phyloP scores from a whole-genome alignment of 805 yeast genomes.

The Candida takata region DNA sequence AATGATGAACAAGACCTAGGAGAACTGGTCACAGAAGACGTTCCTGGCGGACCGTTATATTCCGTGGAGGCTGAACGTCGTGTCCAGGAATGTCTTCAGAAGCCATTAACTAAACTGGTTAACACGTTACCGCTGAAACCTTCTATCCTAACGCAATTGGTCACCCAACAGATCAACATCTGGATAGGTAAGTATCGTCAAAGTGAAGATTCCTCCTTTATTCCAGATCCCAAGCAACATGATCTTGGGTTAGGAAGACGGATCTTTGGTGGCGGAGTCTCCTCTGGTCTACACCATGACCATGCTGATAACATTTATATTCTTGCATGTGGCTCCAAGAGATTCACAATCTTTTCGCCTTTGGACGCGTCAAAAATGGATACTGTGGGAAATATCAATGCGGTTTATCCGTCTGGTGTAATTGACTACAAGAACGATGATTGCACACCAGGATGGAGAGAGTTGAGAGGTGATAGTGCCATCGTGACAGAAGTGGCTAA shows the following conservation, averaged over 20 bases:
- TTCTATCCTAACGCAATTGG: slow-evolving; percentile 31
- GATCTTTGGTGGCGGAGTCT: slow-evolving; percentile 51
- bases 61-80: slow-evolving; percentile 33
- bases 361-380: slow-evolving; percentile 48
- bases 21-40: slow-evolving; percentile 10
- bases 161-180: slow-evolving; percentile 66
- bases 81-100: slow-evolving; percentile 46
- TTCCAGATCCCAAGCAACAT: slow-evolving; percentile 14
- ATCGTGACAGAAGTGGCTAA: slow-evolving; percentile 41
- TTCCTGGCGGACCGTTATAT: slow-evolving; percentile 23
- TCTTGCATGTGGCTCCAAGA: slow-evolving; percentile 49
- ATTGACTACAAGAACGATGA: slow-evolving; percentile 53
- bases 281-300: slow-evolving; percentile 75
- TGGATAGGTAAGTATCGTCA: slow-evolving; percentile 52
- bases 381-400: slow-evolving; percentile 57
- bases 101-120: slow-evolving; percentile 47
- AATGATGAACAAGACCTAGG: slow-evolving; percentile 15
- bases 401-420: slow-evolving; percentile 53
- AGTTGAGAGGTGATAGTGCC: slow-evolving; percentile 56
- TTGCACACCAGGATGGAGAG: slow-evolving; percentile 57
- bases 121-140: slow-evolving; percentile 36
- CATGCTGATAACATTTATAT: slow-evolving; percentile 73
- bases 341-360: slow-evolving; percentile 66
- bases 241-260: slow-evolving; percentile 44
- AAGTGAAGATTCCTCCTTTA: slow-evolving; percentile 6